Base-by-base conservation (phyloP, 352 stramenopile species). In the Phytophthora multivora region DNA sequence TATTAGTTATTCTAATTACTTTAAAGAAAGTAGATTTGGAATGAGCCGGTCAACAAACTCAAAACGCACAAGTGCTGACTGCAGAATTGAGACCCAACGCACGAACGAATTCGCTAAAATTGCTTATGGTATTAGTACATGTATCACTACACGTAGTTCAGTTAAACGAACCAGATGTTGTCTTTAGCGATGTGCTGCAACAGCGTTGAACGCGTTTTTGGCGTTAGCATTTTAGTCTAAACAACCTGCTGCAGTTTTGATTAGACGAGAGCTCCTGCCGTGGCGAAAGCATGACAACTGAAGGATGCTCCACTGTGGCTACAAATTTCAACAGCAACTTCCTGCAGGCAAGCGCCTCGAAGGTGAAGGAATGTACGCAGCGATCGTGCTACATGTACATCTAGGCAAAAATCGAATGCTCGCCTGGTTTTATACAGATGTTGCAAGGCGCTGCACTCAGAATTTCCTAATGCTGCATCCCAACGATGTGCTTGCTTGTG, bases 261-360 rank as follows among this genome's bases (percentile, higher is more conserved):
- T 68, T 68, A 63, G 60, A 63, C 60, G 53, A 67, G 51, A 25
- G 13, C 16, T 19, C 10, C 28, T 33, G n/a, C 13, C n/a, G 0
- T 16, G 5, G 33, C 33, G 12, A 39, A 39, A 16, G 33, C 12
- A 39, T 0, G 11, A 2, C 12, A 40, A 40, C 26, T 7, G 21
- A 13, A 36, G 7, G 31, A 35, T 45, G 49, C 5, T 18, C 4
- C n/a, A 40, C 15, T 15, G 35, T 18, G 35, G 35, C 2, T 40
- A 16, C 35, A 40, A 33, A 33, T 33, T 31, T 3, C 5, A 33
- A 13, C 28, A 12, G 9, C 28, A 33, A 30, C 6, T 39, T 11
- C 33, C 0, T 16, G 33, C 12, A 39, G 7, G 33, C 33, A 39
- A 39, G 12, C 16, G 33, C 15, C 33, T 40, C 35, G 4, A 40